Base-by-base conservation (phyloP, 225 moss, liverwort and hornwort species). In the Marchantia polymorpha region DNA sequence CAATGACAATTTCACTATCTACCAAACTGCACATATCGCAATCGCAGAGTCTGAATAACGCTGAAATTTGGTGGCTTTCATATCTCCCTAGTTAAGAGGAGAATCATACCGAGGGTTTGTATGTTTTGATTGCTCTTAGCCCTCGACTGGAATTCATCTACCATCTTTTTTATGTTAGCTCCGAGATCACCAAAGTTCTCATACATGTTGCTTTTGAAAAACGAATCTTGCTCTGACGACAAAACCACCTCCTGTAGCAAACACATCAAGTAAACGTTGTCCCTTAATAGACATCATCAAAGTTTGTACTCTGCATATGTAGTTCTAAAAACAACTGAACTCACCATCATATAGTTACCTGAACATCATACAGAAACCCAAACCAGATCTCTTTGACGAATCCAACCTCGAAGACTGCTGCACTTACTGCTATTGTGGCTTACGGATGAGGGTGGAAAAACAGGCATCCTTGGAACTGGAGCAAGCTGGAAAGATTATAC, bases 151-250 rank as follows among this genome's bases (percentile, higher is more conserved):
- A 99, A 95, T 81, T 99, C 99, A 82, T 99, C 95, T 78, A 99
- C 99, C 87, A 99, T 92, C 85, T 82, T 99, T 86, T 99, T 99
- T 73, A 95, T 99, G 69, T 99, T 99, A 61, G 95, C 95, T 56
- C 95, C 99, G 83, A 99, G 87, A 78, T 99, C 95, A 81, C 99
- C 99, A 82, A 99, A 99, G 74, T 95, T 99, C 72, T 99, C 99
- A 52, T 86, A 93, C 99, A 99, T 99, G 63, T 99, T 99, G 65
- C 89, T 86, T 85, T 95, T 93, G 87, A 93, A 99, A 79, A 99
- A 99, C 10, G 87, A 86, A 81, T 99, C 99, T 83, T 99, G 95
- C 85, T 95, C 95, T 76, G 99, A 95, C 46, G 95, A 99, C 39
- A 99, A 78, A 72, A 99, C 99, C 68, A 99, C 88, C 84, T 99